These are phyloP conservation scores for Fusarium sp. DNA, from an alignment of 2,329 filamentous ascomycete genomes.

Conservation along the genomic window DNA sequence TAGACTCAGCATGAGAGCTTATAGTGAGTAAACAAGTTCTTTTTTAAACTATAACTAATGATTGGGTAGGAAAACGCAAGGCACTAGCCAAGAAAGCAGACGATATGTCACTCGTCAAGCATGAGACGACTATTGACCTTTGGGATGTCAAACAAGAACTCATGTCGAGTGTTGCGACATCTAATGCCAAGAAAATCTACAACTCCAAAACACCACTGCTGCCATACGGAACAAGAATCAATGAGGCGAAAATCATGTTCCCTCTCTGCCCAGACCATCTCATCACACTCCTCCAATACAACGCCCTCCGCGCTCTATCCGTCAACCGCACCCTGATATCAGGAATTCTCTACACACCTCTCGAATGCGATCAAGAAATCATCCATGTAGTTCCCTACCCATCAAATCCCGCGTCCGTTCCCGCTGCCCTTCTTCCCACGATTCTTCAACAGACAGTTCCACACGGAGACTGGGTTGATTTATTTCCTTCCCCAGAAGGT, in stretches of 20 bases:
- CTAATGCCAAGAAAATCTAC: not conserved
- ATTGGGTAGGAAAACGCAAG: slow-evolving; percentile 15
- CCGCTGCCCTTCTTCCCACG: slow-evolving; percentile 13
- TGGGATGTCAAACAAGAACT: slow-evolving; percentile 24
- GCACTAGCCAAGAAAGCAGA: not conserved
- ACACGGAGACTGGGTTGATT: slow-evolving; percentile 28
- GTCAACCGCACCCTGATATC: slow-evolving; percentile 25
- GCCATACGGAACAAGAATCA: not conserved
- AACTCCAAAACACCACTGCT: not conserved
- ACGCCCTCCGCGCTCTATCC: slow-evolving; percentile 22
- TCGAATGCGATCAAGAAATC: slow-evolving; percentile 17
- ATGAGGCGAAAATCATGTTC: not conserved
- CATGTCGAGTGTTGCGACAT: not conserved
- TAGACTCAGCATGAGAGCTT: slow-evolving; percentile 59
- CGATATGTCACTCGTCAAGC: not conserved
- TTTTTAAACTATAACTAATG: not conserved
- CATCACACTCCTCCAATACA: slow-evolving; percentile 28
- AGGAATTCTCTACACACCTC: slow-evolving; percentile 8
- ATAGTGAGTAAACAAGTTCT: slow-evolving; percentile 17
- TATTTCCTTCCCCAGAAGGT: slow-evolving; percentile 14
- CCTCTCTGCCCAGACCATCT: slow-evolving; percentile 23
- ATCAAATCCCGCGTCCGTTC: not conserved
- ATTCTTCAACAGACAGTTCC: slow-evolving; percentile 19
- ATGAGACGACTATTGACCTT: slow-evolving; percentile 1
- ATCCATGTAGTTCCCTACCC: slow-evolving; percentile 23